Evolutionary conservation across 108 stramenopile genomes (phyloP).

Genomic region (Fistulifera solaris): DNA sequence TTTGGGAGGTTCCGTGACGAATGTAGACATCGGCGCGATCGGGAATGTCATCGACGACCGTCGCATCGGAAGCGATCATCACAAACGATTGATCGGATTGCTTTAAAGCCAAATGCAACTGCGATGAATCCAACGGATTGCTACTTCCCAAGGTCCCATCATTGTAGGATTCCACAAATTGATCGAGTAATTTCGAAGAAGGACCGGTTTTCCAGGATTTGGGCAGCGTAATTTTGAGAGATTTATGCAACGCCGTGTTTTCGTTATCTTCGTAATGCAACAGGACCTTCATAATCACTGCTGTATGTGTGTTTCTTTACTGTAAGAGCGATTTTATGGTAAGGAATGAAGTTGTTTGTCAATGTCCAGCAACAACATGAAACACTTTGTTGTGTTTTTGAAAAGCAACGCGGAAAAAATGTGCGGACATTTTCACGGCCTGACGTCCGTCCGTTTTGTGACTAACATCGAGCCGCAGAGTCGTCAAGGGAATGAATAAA

Average conservation of each 20-base stretch:
- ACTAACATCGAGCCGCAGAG: no score
- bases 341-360: neutral
- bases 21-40: conserved; percentile 76
- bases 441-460: no score
- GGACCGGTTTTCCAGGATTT: conserved; percentile 83
- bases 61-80: conserved; percentile 57
- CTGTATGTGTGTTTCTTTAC: no score
- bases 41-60: conserved; percentile 50
- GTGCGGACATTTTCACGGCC: no score
- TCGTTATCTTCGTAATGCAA: conserved; percentile 86
- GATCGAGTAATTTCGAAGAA: conserved; percentile 53
- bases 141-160: conserved; percentile 32
- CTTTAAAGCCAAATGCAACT: conserved; percentile 54
- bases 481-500: no score
- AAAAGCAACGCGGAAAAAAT: no score
- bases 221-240: conserved; percentile 85
- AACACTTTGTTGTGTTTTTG: no score
- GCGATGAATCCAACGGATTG: conserved; percentile 36
- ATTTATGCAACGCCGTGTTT: conserved; percentile 56
- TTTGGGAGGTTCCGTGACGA: conserved; percentile 51
- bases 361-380: no score
- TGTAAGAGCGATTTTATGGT: neutral
- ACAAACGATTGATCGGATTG: conserved; percentile 24
- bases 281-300: conserved; percentile 94
- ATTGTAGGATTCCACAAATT: conserved; percentile 85